Conservation (phyloP, 768 basidiomycete genomes). For the Punctularia strigosozonata region DNA sequence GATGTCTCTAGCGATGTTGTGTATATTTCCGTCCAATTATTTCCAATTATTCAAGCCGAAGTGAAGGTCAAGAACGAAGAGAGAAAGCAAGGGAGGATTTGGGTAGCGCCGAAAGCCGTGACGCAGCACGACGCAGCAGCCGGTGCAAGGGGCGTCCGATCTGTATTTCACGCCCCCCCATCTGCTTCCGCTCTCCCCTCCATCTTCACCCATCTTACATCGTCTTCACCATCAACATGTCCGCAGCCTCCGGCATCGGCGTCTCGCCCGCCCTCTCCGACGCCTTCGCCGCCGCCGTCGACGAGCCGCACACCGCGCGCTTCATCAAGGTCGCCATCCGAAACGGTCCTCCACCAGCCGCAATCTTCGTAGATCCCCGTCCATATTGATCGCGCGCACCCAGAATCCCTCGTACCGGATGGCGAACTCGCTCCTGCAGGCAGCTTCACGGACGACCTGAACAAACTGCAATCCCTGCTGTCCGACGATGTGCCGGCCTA, state of each 20-base stretch:
- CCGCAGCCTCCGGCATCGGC: constrained; percentile 61
- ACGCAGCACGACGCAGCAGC: too few relatives aligned
- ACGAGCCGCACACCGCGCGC: constrained; percentile 36
- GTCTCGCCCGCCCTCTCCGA: constrained; percentile 46
- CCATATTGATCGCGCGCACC: constrained; percentile 8
- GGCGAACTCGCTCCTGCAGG: constrained; percentile 33
- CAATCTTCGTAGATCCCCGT: too few relatives aligned
- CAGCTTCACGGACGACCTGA: constrained; percentile 52
- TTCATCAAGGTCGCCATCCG: constrained; percentile 71
- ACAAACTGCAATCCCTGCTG: constrained; percentile 42
- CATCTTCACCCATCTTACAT: background rate
- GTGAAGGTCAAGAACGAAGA: too few relatives aligned
- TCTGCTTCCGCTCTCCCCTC: constrained; percentile 1
- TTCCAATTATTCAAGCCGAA: too few relatives aligned
- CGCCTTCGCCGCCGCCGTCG: constrained; percentile 46
- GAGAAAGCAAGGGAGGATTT: too few relatives aligned
- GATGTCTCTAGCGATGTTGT: too few relatives aligned
- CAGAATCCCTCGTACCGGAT: constrained; percentile 63
- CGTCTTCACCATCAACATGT: constrained; percentile 32
- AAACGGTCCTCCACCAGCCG: constrained; percentile 53
- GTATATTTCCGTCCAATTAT: too few relatives aligned
- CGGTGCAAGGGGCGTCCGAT: too few relatives aligned
- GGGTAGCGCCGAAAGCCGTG: too few relatives aligned
- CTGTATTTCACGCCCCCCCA: background rate
- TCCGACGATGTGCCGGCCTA: constrained; percentile 62